These are phyloP conservation scores for Coffea canephora DNA, from an alignment of 257 asterid genomes.

Conservation along the genomic window DNA sequence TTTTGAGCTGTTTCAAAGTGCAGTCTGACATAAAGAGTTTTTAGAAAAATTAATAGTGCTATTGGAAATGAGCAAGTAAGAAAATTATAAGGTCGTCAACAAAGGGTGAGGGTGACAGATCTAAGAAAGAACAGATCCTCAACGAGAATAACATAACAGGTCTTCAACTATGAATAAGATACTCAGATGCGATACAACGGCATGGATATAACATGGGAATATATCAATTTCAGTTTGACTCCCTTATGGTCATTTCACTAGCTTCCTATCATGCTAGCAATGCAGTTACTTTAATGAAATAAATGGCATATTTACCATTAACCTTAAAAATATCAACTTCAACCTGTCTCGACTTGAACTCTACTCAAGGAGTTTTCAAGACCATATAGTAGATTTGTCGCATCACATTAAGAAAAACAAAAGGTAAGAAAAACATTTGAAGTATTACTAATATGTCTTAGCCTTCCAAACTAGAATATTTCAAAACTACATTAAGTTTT, in stretches of 20 bases:
- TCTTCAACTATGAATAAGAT: too few species aligned
- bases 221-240: background rate
- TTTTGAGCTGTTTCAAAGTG: constrained; percentile 71
- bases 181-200: background rate
- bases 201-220: too few species aligned
- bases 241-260: too few species aligned
- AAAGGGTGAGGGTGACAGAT: background rate
- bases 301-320: background rate
- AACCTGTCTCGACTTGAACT: background rate
- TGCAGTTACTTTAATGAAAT: too few species aligned
- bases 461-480: background rate
- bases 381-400: background rate
- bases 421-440: background rate
- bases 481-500: background rate
- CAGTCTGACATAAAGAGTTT: constrained; percentile 39
- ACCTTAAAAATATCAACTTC: too few species aligned
- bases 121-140: background rate
- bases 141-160: background rate
- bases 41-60: background rate
- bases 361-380: too few species aligned
- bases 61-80: background rate
- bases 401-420: background rate
- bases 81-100: background rate
- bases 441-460: background rate
- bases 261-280: too few species aligned